Base-by-base conservation (phyloP, 2,329 filamentous ascomycete genomes). In the Coniella vitis region DNA sequence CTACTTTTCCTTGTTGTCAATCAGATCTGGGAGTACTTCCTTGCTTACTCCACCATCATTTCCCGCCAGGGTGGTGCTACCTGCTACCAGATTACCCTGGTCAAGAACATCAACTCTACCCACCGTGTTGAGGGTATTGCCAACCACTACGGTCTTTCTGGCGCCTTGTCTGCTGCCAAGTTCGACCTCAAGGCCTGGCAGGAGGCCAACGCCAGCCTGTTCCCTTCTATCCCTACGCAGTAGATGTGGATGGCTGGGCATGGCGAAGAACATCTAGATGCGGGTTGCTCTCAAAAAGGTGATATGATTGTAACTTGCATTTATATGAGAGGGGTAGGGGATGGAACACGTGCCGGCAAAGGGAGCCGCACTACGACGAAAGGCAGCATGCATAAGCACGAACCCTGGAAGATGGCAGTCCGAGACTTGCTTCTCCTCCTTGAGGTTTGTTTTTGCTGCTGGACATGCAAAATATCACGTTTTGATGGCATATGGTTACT, bases 21-120 rank as follows among this genome's bases (percentile, higher is more conserved):
- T n/a, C 55, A 87, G 83, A 93, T 93, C 65, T 94, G 89, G 89
- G 87, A 94, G 65, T 89, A 83, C 70, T 95, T 95, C 81, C 79
- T 94, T 53, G 87, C 87, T 55, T 90, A 83, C 67, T 88, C 86
- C 16, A 87, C 84, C 63, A 94, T 95, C 65, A 81, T 80, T 62
- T 88, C 88, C 21, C 84, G 89, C 63, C 88, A 94, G 69, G 89
- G 89, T 57, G 76, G 78, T 57, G 89, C 88, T 48, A 89, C 87
- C 29, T 93, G 88, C 76, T 94, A 82, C 74, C 89, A 94, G 73
- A 86, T 95, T 60, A 83, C 83, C 16, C 72, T 89, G 52, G 86
- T 91, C 67, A 94, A 94, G 81, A 94, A 94, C 73, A 77, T 94
- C 68, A 94, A 94, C 73, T 83, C 84, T 32, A 88, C 81, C 29